Percentiles rank a stretch among this genome's conserved stretches.
Evolutionary conservation across 768 basidiomycete genomes (phyloP).

Genomic region (Jaapia argillacea): DNA sequence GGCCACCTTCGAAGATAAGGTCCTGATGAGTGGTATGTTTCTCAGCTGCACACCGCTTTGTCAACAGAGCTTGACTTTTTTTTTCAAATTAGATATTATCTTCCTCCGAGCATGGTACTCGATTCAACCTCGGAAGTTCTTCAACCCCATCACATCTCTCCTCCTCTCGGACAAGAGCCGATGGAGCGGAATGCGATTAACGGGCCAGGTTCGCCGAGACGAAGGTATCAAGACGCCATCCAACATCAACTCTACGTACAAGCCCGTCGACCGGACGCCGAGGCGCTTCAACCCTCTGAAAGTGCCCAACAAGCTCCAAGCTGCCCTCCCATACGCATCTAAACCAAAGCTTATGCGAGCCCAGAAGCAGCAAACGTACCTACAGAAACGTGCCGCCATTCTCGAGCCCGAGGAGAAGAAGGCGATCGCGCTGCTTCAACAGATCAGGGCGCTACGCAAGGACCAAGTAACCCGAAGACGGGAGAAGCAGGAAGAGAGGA

Average conservation of each 20-base stretch:
- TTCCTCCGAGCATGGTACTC: slow-evolving; percentile 97
- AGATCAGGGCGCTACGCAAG: slow-evolving; percentile 86
- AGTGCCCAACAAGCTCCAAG: slow-evolving; percentile 85
- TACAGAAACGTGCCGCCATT: slow-evolving; percentile 91
- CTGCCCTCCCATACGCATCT: slow-evolving; percentile 81
- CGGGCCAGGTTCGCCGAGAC: slow-evolving; percentile 85
- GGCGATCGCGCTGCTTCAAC: slow-evolving; percentile 84
- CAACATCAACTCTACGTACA: slow-evolving; percentile 82
- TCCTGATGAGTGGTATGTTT: slow-evolving; percentile 84
- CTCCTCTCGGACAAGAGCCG: slow-evolving; percentile 70
- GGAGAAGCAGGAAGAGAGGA: slow-evolving; percentile 82
- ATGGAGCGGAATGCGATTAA: slow-evolving; percentile 95
- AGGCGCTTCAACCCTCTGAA: slow-evolving; percentile 88
- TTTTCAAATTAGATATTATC: slow-evolving; percentile 58
- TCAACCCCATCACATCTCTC: slow-evolving; percentile 92
- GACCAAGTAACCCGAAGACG: slow-evolving; percentile 72
- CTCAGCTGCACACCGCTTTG: background rate
- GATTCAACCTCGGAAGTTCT: slow-evolving; percentile 89
- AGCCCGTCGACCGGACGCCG: slow-evolving; percentile 63
- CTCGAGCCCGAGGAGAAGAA: slow-evolving; percentile 94
- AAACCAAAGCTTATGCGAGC: slow-evolving; percentile 81
- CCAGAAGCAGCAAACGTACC: slow-evolving; percentile 70
- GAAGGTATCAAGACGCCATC: slow-evolving; percentile 76
- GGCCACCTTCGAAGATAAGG: slow-evolving; percentile 97
- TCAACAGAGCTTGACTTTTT: background rate